These are phyloP conservation scores for Amanita molliuscula DNA, from an alignment of 768 basidiomycete genomes.

Conservation along the genomic window DNA sequence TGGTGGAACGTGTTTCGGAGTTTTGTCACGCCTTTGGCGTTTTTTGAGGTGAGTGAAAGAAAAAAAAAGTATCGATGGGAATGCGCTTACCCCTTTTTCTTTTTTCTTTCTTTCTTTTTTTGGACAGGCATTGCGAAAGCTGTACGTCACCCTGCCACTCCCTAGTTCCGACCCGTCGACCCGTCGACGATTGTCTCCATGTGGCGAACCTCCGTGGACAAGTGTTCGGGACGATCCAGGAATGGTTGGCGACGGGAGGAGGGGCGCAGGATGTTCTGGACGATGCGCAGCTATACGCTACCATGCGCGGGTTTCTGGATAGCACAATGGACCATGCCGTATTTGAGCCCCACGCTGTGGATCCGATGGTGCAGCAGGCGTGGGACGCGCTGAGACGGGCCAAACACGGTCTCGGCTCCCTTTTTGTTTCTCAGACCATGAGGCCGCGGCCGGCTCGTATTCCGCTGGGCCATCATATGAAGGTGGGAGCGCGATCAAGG, in stretches of 20 bases:
- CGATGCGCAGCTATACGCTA: constrained; percentile 51
- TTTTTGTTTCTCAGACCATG: constrained; percentile 47
- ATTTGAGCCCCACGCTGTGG: constrained; percentile 31
- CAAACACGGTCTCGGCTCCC: constrained; percentile 26
- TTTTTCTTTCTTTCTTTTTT: not conserved
- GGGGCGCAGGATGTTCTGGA: constrained; percentile 76
- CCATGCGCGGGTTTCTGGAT: constrained; percentile 50
- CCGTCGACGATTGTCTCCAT: constrained; percentile 36
- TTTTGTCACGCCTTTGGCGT: constrained; percentile 70
- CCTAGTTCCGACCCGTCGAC: constrained; percentile 28
- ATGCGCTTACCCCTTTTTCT: not conserved
- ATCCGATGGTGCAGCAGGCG: constrained; percentile 34
- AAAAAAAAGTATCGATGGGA: no score
- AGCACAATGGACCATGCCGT: constrained; percentile 41
- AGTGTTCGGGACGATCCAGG: constrained; percentile 52
- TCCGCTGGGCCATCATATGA: constrained; percentile 10
- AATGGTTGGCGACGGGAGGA: constrained; percentile 66
- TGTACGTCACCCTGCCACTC: constrained; percentile 47
- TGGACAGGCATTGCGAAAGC: constrained; percentile 62
- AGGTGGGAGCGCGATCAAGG: constrained; percentile 16
- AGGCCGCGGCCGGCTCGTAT: constrained; percentile 34
- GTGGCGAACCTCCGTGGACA: constrained; percentile 46
- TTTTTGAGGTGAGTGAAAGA: constrained; percentile 80
- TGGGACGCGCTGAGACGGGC: constrained; percentile 35
- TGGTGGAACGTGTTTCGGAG: constrained; percentile 84